These are phyloP conservation scores for Ophiocordyceps camponoti-leonardi DNA, from an alignment of 2,329 filamentous ascomycete genomes.

Conservation along the genomic window DNA sequence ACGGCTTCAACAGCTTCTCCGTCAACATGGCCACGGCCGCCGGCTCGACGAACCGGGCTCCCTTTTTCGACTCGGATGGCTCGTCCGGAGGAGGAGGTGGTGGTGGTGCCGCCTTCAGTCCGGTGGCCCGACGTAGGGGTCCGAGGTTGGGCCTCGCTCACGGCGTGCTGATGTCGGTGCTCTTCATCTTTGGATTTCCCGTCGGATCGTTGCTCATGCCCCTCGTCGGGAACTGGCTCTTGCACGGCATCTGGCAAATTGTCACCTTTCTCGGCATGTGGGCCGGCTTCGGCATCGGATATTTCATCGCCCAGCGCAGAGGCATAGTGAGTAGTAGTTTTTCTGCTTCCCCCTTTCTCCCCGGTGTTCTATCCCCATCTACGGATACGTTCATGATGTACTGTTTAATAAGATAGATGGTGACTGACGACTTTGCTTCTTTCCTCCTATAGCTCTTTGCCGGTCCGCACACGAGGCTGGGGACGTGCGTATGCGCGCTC, in stretches of 20 bases:
- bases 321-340: background rate
- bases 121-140: background rate
- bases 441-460: conserved; percentile 30
- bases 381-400: too few species aligned
- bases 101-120: background rate
- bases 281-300: conserved; percentile 40
- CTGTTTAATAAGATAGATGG: background rate
- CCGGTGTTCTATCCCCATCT: too few species aligned
- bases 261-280: conserved; percentile 39
- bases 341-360: background rate
- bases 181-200: conserved; percentile 41
- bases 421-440: background rate
- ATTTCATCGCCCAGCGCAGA: conserved; percentile 21
- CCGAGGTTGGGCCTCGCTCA: conserved; percentile 16
- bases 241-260: conserved; percentile 40
- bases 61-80: conserved; percentile 20
- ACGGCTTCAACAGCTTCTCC: conserved; percentile 22
- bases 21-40: conserved; percentile 31
- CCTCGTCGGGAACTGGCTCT: conserved; percentile 34
- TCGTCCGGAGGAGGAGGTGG: background rate
- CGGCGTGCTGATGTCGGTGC: conserved; percentile 43
- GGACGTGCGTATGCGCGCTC: conserved; percentile 34
- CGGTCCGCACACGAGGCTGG: conserved; percentile 36
- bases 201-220: conserved; percentile 44
- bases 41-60: conserved; percentile 30